A percentile compares a stretch with the other conserved stretches of the same genome.
Evolutionary conservation across 805 yeast genomes (phyloP).

Genomic region (Ogataea kodamae): DNA sequence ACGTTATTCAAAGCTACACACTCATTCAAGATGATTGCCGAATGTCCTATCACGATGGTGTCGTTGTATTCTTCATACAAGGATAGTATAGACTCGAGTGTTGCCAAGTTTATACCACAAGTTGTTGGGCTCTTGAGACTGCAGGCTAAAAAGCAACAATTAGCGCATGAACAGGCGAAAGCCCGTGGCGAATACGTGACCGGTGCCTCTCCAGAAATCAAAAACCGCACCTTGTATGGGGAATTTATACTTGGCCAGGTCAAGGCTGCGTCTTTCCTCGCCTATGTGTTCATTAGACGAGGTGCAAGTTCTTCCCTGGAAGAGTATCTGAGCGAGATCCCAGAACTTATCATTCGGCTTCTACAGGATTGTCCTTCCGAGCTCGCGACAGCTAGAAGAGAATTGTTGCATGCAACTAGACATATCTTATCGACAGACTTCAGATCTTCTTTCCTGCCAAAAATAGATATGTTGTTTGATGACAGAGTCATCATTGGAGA

Average conservation of each 20-base stretch:
- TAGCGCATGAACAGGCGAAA: conserved; percentile 57
- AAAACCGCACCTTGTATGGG: conserved; percentile 73
- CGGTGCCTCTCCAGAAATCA: conserved; percentile 70
- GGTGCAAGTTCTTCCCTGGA: conserved; percentile 64
- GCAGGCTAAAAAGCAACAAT: conserved; percentile 79
- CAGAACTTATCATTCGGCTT: conserved; percentile 80
- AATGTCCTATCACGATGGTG: conserved; percentile 96
- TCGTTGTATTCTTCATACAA: conserved; percentile 86
- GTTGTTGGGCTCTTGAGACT: conserved; percentile 69
- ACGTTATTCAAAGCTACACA: conserved; percentile 62
- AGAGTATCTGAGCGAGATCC: conserved; percentile 62
- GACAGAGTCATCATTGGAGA: conserved; percentile 87
- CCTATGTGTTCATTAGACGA: conserved; percentile 85
- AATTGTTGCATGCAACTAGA: conserved; percentile 86
- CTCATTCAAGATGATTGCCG: conserved; percentile 89
- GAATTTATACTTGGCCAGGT: conserved; percentile 92
- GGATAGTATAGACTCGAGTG: conserved; percentile 61
- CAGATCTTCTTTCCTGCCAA: conserved; percentile 75
- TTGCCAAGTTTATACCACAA: conserved; percentile 77
- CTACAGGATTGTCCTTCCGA: conserved; percentile 96
- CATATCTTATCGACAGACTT: conserved; percentile 92
- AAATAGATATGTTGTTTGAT: conserved; percentile 79
- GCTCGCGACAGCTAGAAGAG: conserved; percentile 86
- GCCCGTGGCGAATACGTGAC: conserved; percentile 57
- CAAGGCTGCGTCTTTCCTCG: conserved; percentile 91